Evolutionary conservation across 129 eudicot species (phyloP), one percentile per base, ranked within the genome.

Genomic region (Centella asiatica): DNA sequence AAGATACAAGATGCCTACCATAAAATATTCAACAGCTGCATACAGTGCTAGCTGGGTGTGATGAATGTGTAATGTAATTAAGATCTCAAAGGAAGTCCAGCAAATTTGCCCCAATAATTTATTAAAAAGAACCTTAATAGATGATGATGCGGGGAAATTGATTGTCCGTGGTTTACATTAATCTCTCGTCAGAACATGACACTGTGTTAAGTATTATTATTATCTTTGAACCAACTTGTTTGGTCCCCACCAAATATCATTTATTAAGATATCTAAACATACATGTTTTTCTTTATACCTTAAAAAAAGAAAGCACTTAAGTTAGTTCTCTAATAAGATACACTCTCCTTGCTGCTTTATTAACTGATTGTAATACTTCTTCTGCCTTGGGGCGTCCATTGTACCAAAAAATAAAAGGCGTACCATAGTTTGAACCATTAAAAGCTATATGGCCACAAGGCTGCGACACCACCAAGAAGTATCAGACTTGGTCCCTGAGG

Each of bases 201-300:
- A 55, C 17, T 27, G 17, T 22, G 37, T 26, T 37, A 54, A 54
- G 37, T 54, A 8, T 26, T 28, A 28, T 17, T 54, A 54, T 54
- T 54, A 22, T 54, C 59, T 12, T 54, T 27, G 51, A 46, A 46
- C 51, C 51, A 46, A 46, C 51, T 46, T 18, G 25, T n/a, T 46
- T 46, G 25, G 51, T 46, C 51, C 51, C 51, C 51, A 46, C 51
- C 51, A 46, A 46, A 46, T 11, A 46, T 17, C 51, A 46, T 19
- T 3, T 46, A n/a, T 19, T 46, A 19, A 46, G 10, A 19, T 6
- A 23, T 46, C 24, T 19, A 46, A n/a, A n/a, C 0, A 4, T 12
- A 8, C 2, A 17, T 46, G 3, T 46, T 4, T 46, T n/a, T 0
- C 5, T 6, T 19, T 4, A 19, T 46, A 8, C 22, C 29, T 39